These are phyloP conservation scores for Candida maris DNA, from an alignment of 805 yeast genomes.

Conservation along the genomic window DNA sequence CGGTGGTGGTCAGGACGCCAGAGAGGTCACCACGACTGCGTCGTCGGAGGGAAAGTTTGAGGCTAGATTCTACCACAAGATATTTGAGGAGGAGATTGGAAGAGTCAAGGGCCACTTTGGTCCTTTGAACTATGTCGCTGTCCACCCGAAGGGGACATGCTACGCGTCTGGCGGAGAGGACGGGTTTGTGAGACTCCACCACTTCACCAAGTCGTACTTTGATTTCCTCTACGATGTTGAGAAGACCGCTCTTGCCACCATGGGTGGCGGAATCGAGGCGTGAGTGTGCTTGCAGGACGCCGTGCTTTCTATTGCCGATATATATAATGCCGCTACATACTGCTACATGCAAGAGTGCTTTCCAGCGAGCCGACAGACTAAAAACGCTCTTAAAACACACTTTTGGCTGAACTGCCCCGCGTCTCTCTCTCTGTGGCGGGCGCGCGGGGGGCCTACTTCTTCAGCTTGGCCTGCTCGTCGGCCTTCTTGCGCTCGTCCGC, in stretches of 20 bases:
- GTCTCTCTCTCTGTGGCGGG: too few relatives aligned
- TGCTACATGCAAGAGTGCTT: too few relatives aligned
- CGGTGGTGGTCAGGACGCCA: slow-evolving; percentile 99
- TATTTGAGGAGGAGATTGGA: slow-evolving; percentile 93
- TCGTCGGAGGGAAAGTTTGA: slow-evolving; percentile 94
- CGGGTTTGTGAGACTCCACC: slow-evolving; percentile 92
- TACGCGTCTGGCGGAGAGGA: slow-evolving; percentile 99
- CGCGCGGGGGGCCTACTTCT: too few relatives aligned
- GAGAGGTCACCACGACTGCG: slow-evolving; percentile 96
- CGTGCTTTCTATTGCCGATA: too few relatives aligned
- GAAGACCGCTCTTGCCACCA: slow-evolving; percentile 58
- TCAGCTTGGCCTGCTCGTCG: slow-evolving; percentile 21
- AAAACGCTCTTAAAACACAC: too few relatives aligned
- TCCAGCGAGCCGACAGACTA: too few relatives aligned
- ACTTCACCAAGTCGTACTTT: slow-evolving; percentile 86
- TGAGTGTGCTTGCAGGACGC: slow-evolving; percentile 8
- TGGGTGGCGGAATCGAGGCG: slow-evolving; percentile 18
- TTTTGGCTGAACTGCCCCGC: too few relatives aligned
- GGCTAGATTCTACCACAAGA: slow-evolving; percentile 92
- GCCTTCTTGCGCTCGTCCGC: slow-evolving; percentile 48
- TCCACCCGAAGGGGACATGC: slow-evolving; percentile 89
- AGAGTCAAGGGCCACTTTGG: slow-evolving; percentile 99
- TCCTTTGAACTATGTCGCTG: slow-evolving; percentile 90
- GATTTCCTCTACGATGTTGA: slow-evolving; percentile 93
- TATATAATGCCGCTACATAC: too few relatives aligned